A percentile compares a stretch with the other conserved stretches of the same genome.
phyloP scores from a whole-genome alignment of 2,329 filamentous ascomycete genomes.

The Pseudogymnoascus sp. region DNA sequence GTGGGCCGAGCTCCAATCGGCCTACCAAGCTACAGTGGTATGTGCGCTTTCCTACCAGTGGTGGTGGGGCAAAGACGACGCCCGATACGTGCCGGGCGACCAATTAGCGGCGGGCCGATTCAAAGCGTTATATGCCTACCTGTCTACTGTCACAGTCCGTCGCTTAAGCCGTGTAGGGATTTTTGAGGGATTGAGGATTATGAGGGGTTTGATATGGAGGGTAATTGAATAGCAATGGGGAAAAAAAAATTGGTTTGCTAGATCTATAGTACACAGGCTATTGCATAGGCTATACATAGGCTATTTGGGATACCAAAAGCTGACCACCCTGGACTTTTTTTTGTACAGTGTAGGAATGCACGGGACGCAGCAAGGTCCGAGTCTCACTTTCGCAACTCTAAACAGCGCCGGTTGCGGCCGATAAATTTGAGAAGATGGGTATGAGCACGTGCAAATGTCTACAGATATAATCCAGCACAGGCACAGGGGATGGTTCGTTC shows the following conservation, averaged over 20 bases:
- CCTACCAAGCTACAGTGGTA: background rate
- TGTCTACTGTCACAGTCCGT: no score
- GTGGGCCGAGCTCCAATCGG: constrained; percentile 9
- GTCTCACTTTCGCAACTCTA: background rate
- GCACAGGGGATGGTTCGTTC: no score
- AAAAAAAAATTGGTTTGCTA: no score
- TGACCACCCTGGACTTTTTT: no score
- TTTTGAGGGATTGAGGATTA: no score
- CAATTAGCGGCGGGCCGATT: background rate
- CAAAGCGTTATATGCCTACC: background rate
- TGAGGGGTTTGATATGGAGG: no score
- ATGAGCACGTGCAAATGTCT: background rate
- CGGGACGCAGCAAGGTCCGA: background rate
- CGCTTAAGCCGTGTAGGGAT: no score
- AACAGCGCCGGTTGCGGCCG: constrained; percentile 3
- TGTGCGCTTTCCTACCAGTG: background rate
- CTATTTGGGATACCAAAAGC: no score
- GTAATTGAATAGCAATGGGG: no score
- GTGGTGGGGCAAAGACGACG: background rate
- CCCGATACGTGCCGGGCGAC: background rate
- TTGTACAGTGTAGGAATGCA: background rate
- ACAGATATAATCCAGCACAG: no score
- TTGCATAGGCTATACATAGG: no score
- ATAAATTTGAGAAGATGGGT: no score
- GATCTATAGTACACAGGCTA: background rate